Conservation (phyloP, 2,329 filamentous ascomycete genomes). For the Monilinia polystroma region DNA sequence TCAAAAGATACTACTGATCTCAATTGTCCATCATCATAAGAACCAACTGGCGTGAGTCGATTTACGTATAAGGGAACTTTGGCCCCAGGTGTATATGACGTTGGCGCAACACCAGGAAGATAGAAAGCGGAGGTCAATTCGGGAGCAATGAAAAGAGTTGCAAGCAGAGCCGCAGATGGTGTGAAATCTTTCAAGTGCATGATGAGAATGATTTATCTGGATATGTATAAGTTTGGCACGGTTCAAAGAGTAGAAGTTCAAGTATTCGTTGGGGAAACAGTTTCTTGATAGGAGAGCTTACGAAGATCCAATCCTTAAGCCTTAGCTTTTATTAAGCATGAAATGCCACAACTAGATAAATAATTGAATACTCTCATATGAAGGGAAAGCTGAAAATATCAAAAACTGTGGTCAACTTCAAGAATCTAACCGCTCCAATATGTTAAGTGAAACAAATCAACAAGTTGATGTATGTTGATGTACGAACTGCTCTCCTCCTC, state of each 20-base stretch:
- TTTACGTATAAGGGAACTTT: conserved; percentile 89
- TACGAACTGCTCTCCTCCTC: not conserved
- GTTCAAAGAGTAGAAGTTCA: not conserved
- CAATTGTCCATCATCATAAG: conserved; percentile 72
- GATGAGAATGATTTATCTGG: conserved; percentile 21
- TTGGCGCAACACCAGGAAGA: conserved; percentile 91
- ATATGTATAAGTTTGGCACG: not conserved
- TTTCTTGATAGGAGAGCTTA: conserved; percentile 19
- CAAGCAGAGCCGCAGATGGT: conserved; percentile 49
- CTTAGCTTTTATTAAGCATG: conserved; percentile 18
- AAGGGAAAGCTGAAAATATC: not conserved
- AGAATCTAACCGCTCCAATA: not conserved
- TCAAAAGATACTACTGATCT: conserved; percentile 95
- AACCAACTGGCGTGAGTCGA: conserved; percentile 81
- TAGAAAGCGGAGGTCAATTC: conserved; percentile 76
- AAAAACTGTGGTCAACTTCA: not conserved
- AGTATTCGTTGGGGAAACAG: not conserved
- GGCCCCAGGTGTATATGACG: conserved; percentile 80
- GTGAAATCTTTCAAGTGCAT: conserved; percentile 39
- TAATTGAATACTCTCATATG: conserved; percentile 5
- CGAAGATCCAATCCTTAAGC: conserved; percentile 12
- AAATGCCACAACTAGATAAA: not conserved
- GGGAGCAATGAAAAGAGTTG: conserved; percentile 50
- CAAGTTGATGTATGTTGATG: not conserved
- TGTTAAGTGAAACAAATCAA: conserved; percentile 14